These are phyloP conservation scores for Cladophialophora exuberans DNA, from an alignment of 2,329 filamentous ascomycete species.

Conservation along the genomic window DNA sequence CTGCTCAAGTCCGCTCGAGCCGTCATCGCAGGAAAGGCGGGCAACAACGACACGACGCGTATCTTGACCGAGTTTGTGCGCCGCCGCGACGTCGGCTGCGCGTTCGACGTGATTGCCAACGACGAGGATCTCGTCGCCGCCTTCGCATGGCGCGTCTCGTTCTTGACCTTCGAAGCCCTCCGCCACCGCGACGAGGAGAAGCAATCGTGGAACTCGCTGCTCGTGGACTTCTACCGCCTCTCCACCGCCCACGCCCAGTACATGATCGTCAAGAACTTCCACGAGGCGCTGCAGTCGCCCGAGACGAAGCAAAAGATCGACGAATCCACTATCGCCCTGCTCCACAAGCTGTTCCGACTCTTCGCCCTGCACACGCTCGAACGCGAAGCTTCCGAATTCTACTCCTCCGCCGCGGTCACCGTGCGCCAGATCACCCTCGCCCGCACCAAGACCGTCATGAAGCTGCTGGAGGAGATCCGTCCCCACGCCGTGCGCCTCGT, in stretches of 20 bases:
- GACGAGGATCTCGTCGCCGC: constrained; percentile 73
- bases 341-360: constrained; percentile 70
- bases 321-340: constrained; percentile 58
- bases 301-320: constrained; percentile 59
- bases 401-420: constrained; percentile 68
- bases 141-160: constrained; percentile 75
- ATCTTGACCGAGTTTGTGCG: constrained; percentile 68
- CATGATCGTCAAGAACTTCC: constrained; percentile 78
- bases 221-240: constrained; percentile 78
- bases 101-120: constrained; percentile 72
- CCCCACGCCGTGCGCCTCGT: constrained; percentile 74
- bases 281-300: constrained; percentile 65
- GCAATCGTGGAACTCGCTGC: constrained; percentile 74
- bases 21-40: constrained; percentile 66
- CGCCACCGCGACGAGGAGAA: constrained; percentile 76
- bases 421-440: constrained; percentile 73
- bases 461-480: constrained; percentile 70
- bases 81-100: constrained; percentile 70
- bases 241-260: constrained; percentile 77
- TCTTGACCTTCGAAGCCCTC: constrained; percentile 74
- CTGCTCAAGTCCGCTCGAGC: constrained; percentile 74
- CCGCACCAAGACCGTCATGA: constrained; percentile 68
- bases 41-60: constrained; percentile 69
- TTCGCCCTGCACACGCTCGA: constrained; percentile 69
- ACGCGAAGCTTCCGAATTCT: constrained; percentile 72